Evolutionary conservation across 352 stramenopile genomes (phyloP), one percentile per base, ranked within the genome.

Genomic region (Phytopythium kandeliae): DNA sequence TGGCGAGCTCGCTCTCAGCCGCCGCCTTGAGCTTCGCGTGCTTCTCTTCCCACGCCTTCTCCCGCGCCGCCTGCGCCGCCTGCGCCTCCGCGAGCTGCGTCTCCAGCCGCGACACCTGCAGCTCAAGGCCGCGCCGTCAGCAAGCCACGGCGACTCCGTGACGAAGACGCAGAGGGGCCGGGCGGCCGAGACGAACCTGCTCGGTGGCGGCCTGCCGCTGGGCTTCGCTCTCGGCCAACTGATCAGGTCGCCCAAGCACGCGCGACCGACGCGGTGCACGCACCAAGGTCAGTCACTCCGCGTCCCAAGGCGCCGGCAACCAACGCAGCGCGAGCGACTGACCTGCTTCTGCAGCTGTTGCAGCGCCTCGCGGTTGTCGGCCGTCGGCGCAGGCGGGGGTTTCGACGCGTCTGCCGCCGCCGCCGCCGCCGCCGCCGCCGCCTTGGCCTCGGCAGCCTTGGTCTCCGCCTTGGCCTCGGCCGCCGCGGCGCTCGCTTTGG

Each of bases 21-120:
- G 75, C 86, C 4, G 69, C 56, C 57, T 95, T 92, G 5, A 95
- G 65, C 48, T 92, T 92, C 22, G 78, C 58, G 42, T 92, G 65
- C 25, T 77, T 87, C 42, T 89, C 82, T 45, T 86, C 67, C 60
- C 61, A 84, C 21, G 66, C 65, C 0, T 63, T 55, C 41, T 85
- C 67, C 44, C 86, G 86, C 4, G 61, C 48, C 24, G 78, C 62
- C 40, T 85, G 60, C n/a, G 86, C 74, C 15, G 85, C 53, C 47
- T 86, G 63, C 13, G 36, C 47, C 50, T 74, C 48, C 35, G 64
- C 48, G 4, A 89, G 57, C 9, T 91, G 78, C 4, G 66, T 69
- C 46, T 91, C 71, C 15, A 89, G 65, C 16, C 67, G 57, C 19
- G 86, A 58, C 15, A 87, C 83, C 78, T 89, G 52, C 7, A n/a